Base-by-base conservation (phyloP, 768 basidiomycete genomes). In the Russula vinacea region DNA sequence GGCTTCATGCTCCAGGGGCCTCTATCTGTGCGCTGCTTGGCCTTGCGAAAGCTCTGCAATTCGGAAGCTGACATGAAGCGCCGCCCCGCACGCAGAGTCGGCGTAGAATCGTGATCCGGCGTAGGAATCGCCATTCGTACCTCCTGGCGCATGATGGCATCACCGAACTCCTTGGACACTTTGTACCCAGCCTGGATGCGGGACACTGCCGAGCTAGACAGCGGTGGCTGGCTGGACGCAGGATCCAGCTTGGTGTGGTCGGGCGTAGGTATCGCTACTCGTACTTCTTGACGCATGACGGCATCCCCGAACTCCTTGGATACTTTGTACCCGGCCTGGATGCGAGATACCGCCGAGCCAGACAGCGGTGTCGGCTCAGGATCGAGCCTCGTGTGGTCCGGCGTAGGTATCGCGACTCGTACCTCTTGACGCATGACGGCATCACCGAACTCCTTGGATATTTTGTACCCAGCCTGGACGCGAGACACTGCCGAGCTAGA, bases 111-210 rank as follows among this genome's bases (percentile, higher is more conserved):
- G 47, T 50, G 50, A 7, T n/a, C 47, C 5, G 19, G 26, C 29
- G 29, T 16, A 9, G 54, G 35, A 13, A n/a, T 35, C 40, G 49
- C 56, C 9, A 58, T 7, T 42, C 68, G 68, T 24, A 58, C 3
- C 42, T 64, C 56, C 17, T 66, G 57, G 29, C 24, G 35, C 61
- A 32, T 44, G 40, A 68, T 16, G n/a, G 67, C 57, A 5, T 58
- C 39, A 6, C 56, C 58, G 9, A 66, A 51, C 39, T 59, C 55
- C 8, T 53, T 60, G 45, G 57, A 66, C 33, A 60, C 54, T 14
- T 58, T 49, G 66, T 56, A 40, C 37, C 52, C 62, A 5, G 62
- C 62, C 42, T 37, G 57, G 33, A 64, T 64, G 37, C 62, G 62
- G 10, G 62, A 54, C 32, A 47, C 35, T 10, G 62, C 57, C 11